Evolutionary conservation across 208 protist genomes (phyloP).

Genomic region (Leishmania turanica): DNA sequence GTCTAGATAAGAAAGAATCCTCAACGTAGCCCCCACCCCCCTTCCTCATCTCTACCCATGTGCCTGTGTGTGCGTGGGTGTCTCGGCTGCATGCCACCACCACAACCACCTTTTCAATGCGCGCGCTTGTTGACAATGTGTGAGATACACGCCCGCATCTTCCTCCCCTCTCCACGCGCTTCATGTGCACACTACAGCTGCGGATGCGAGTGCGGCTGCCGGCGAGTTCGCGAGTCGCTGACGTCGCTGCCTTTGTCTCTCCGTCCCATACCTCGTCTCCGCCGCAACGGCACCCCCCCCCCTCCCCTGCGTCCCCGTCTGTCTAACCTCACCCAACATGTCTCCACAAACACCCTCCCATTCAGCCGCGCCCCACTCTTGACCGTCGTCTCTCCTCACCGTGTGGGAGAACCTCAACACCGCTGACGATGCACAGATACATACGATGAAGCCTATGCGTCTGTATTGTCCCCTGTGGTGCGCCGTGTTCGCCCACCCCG

Average conservation of each 20-base stretch:
- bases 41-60: not conserved
- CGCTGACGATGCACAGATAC: not conserved
- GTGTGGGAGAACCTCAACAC: not conserved
- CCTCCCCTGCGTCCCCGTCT: not conserved
- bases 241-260: not conserved
- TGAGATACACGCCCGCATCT: not conserved
- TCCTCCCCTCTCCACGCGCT: not conserved
- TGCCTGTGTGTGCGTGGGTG: not conserved
- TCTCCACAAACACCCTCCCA: not conserved
- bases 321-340: not conserved
- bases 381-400: not conserved
- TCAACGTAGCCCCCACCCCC: not conserved
- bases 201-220: no score
- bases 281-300: no score
- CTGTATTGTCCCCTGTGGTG: not conserved
- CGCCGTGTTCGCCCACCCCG: not conserved
- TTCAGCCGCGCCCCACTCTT: not conserved
- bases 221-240: no score
- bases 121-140: not conserved
- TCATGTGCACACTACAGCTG: not conserved
- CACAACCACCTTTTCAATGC: not conserved
- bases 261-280: not conserved
- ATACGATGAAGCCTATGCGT: conserved; percentile 6
- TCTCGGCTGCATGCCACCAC: not conserved
- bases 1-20: not conserved